Conservation (phyloP, 2,329 filamentous ascomycete species). For the Claviceps spartinae region DNA sequence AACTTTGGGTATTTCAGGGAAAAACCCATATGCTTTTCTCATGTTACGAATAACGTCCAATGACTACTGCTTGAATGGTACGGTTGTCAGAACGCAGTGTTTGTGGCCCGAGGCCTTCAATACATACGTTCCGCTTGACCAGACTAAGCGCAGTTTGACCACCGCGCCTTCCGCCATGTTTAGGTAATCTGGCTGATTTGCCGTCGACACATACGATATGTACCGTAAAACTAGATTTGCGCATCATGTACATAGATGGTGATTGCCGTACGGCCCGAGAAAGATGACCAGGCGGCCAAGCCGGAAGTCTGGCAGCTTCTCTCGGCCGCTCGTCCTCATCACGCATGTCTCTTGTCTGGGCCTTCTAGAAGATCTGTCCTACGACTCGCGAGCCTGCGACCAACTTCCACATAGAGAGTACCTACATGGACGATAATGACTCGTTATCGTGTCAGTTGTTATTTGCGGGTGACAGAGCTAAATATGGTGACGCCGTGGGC, state of each 20-base stretch:
- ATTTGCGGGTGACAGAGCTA: too few species aligned
- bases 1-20: conserved; percentile 53
- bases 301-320: too few species aligned
- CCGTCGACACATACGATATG: conserved; percentile 9
- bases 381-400: too few species aligned
- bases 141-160: conserved; percentile 17
- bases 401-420: too few species aligned
- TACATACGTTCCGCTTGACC: conserved; percentile 8
- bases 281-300: too few species aligned
- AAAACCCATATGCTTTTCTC: conserved; percentile 71
- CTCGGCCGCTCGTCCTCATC: too few species aligned
- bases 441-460: too few species aligned
- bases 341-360: too few species aligned
- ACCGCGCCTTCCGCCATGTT: conserved; percentile 8
- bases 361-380: too few species aligned
- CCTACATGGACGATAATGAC: too few species aligned
- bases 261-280: too few species aligned
- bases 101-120: conserved; percentile 44
- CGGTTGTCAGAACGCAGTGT: conserved; percentile 60
- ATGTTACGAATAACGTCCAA: conserved; percentile 50
- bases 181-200: conserved; percentile 8
- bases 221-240: background rate
- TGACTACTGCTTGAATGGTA: conserved; percentile 53
- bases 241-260: background rate
- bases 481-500: too few species aligned